These are phyloP conservation scores for Metschnikowia similis DNA, from an alignment of 805 yeast genomes.

Conservation along the genomic window DNA sequence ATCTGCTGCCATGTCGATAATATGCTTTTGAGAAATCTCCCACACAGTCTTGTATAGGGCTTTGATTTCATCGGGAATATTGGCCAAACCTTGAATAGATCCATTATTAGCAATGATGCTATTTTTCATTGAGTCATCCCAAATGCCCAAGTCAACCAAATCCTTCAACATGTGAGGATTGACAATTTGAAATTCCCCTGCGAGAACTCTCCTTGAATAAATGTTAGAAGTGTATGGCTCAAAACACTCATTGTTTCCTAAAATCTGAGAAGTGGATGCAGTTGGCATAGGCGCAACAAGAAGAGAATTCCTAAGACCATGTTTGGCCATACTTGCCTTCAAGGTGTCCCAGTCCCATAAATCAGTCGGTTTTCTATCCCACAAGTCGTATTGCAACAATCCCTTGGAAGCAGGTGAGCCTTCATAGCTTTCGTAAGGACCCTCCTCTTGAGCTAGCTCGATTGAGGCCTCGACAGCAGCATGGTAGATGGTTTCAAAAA, in stretches of 20 bases:
- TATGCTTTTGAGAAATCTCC: constrained; percentile 57
- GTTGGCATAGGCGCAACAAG: constrained; percentile 66
- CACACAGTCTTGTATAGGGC: constrained; percentile 56
- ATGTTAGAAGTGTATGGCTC: constrained; percentile 62
- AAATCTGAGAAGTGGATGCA: constrained; percentile 61
- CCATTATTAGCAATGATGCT: constrained; percentile 54
- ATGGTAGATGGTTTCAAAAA: constrained; percentile 59
- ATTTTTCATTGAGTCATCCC: constrained; percentile 57
- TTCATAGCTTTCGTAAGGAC: constrained; percentile 46
- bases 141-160: constrained; percentile 53
- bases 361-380: constrained; percentile 57
- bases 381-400: constrained; percentile 51
- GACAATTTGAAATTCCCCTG: constrained; percentile 63
- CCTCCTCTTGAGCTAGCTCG: constrained; percentile 50
- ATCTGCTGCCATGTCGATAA: constrained; percentile 61
- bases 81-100: constrained; percentile 51
- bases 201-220: constrained; percentile 58
- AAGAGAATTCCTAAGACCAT: constrained; percentile 55
- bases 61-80: constrained; percentile 52
- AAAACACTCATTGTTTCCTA: constrained; percentile 60
- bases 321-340: constrained; percentile 44
- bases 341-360: constrained; percentile 58
- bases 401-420: constrained; percentile 62
- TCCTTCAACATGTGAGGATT: constrained; percentile 56
- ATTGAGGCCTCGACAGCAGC: constrained; percentile 54